Evolutionary conservation across 768 basidiomycete species (phyloP), one percentile per base, ranked within the genome.

Genomic region (Phanerochaete carnosa): DNA sequence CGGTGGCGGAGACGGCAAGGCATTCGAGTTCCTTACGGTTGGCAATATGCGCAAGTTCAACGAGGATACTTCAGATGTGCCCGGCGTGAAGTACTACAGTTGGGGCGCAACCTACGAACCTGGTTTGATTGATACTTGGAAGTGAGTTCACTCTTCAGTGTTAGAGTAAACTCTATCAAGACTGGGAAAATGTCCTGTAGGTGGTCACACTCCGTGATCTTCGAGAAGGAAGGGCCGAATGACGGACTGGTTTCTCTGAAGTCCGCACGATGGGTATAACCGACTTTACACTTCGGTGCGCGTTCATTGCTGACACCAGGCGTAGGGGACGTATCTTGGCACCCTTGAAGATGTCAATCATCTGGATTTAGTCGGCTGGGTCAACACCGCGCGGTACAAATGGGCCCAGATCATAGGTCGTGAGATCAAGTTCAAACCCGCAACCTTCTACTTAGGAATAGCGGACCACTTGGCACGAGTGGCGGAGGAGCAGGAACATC

Each of bases 61-160:
- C 69, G 84, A 89, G 58, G 80, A 88, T 35, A 92, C 92, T 0
- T 90, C 92, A 0, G 88, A 98, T 66, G 82, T 88, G 0, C 78
- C 83, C 1, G 84, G 83, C 25, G 89, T 98, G 57, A 81, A 84
- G 64, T 99, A 99, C 73, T 96, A 92, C 66, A 94, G 92, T 68
- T 99, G 94, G 92, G 97, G 97, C 12, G 97, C 97, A 2, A 81
- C 81, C 13, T 95, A 95, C 69, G 83, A 89, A 16, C 96, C 97
- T 5, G 90, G 92, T 0, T 74, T 96, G 51, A 86, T 98, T 47
- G 95, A 98, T 73, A 90, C 94, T 0, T 97, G 92, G 86, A 90
- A 89, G 76, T 73, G 60, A 66, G 79, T 74, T 9, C 16, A 33
- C 28, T 55, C 16, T 50, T 46, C 53, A 46, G 22, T 13, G 13